Base-by-base conservation (phyloP, 306 rosid genomes). In the Inga leiocalycina region DNA sequence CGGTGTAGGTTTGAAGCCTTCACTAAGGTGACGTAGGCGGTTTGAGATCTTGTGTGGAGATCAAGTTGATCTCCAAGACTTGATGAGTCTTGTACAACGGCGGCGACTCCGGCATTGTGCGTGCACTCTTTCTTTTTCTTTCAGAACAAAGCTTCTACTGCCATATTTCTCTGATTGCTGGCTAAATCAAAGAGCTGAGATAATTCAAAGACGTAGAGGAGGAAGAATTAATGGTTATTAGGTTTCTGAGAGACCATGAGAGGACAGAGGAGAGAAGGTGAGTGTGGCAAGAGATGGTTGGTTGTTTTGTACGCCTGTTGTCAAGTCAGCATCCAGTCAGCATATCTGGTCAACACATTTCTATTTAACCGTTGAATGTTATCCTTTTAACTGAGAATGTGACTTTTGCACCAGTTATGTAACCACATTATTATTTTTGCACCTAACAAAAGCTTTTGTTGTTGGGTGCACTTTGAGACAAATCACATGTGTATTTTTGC, bases 11-110 rank as follows among this genome's bases (percentile, higher is more conserved):
- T 65, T 89, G 87, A 80, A 79, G 76, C 65, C 76, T 87, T 54
- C 91, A 82, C 12, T 81, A 49, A 14, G 81, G 81, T 19, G 89
- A 57, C 14, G 92, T 24, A n/a, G 92, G 94, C 1, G 82, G 59
- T 73, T 91, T 81, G 77, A 96, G 89, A 19, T 88, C 91, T 73
- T 96, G 99, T 6, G 98, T 98, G 32, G 99, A 95, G 91, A 95
- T 93, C 82, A 95, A 90, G 92, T 90, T 89, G 88, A 96, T 91
- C 93, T 96, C 99, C 88, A 96, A 71, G 75, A 91, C 90, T 71
- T 57, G 89, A 22, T 61, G 68, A 59, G 0, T 48, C 37, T 1
- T 81, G 66, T 5, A 10, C 79, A 82, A 48, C 84, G 84, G 78
- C 79, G 76, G 35, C 71, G 85, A 62, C 91, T 41, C 56, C 39